Evolutionary conservation across 768 basidiomycete species (phyloP), one percentile per base, ranked within the genome.

Genomic region (Clitopilus hobsonii): DNA sequence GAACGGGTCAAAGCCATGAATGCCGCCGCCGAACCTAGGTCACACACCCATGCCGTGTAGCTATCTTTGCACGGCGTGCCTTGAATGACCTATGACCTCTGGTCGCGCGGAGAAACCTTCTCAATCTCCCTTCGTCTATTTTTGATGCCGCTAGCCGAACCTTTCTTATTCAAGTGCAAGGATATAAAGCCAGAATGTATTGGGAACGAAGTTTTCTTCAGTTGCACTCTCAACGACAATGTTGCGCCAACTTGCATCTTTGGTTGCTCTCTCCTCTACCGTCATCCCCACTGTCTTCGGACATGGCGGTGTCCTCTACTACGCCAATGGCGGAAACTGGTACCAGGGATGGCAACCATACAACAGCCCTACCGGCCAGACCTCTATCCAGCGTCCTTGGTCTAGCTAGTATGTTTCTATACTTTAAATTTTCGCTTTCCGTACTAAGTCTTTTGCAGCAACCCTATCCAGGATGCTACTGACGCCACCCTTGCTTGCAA

Each of bases 261-360:
- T 70, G 56, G 54, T 72, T 22, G 65, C 64, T 28, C 55, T 74
- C 23, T 57, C 59, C 36, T n/a, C 32, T 11, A 36, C 32, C 32
- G 66, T 22, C 6, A 16, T 70, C 10, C 64, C 67, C 25, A 54
- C 58, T 5, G 74, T 61, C 13, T 58, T 69, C 27, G 75, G 74
- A 5, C 77, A 79, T 56, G 77, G 77, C 38, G 76, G 77, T 54
- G 77, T 79, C 10, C 60, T 77, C 28, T 63, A 68, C n/a, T 76
- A 76, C 64, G 61, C 65, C 14, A 74, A 69, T 50, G 71, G 63
- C 25, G 71, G 72, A 3, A 68, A 64, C 14, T 69, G 65, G 64
- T 79, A 77, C 64, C 57, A 67, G 23, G 77, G 77, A 14, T 77
- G 72, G 71, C 47, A 58, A 24, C 72, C 77, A 16, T 79, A 79